Base-by-base conservation (phyloP, 345 rosid genomes). In the Arabidopsis arenosa region DNA sequence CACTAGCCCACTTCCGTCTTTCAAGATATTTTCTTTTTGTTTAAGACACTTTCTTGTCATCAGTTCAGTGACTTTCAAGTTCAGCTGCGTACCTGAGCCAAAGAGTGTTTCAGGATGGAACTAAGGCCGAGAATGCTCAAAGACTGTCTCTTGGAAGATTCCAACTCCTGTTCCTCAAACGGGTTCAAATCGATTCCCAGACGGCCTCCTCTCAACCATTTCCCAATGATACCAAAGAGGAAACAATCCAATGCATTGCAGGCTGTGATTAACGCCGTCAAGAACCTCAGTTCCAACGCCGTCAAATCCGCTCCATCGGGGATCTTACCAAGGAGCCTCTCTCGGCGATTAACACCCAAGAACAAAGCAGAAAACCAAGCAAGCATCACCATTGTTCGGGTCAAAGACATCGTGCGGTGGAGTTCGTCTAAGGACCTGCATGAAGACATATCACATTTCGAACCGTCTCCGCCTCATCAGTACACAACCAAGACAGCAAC, bases 331-430 rank as follows among this genome's bases (percentile, higher is more conserved):
- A 70, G 85, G 64, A 86, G 82, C 84, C 85, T 89, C 26, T 87
- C 89, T 1, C 83, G 84, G 35, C 71, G 74, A 72, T 82, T 79
- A 63, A 12, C 72, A 70, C 44, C 71, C 60, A 66, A 58, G 81
- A 73, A 62, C 60, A 58, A 60, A 57, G 64, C 33, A 21, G 51
- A 39, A 7, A 66, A 56, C 59, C 75, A 63, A 41, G 35, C 2
- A 21, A 68, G 55, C 68, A 39, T n/a, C 68, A 59, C 58, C 6
- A 68, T 84, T 6, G 44, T 87, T 66, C 86, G 78, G 10, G 68
- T 89, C 56, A 94, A 86, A 83, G 98, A 94, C 76, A 92, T 94
- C 63, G 83, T 94, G 55, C 76, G 97, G 76, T 90, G 96, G 98
- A 84, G 73, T 58, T 92, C 98, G 11, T 92, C 87, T 76, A 83